These are phyloP conservation scores for Aureobasidium sp. DNA, from an alignment of 2,329 filamentous ascomycete genomes.

Conservation along the genomic window DNA sequence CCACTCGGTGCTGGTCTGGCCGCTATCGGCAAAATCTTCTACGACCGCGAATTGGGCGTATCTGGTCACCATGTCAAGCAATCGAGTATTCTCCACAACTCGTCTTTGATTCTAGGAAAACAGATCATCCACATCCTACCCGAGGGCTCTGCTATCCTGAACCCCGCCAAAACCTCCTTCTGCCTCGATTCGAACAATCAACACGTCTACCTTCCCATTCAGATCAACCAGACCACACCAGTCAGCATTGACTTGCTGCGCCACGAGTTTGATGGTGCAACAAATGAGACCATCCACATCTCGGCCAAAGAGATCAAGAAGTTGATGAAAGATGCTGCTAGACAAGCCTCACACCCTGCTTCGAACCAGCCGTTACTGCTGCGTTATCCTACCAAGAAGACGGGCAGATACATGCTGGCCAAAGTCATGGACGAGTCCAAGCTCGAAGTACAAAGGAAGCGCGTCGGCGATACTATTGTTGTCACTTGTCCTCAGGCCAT, in stretches of 20 bases:
- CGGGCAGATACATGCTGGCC: conserved; percentile 76
- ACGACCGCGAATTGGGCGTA: conserved; percentile 85
- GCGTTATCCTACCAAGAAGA: conserved; percentile 69
- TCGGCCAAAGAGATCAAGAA: conserved; percentile 64
- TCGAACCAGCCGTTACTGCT: conserved; percentile 38
- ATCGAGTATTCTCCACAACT: conserved; percentile 78
- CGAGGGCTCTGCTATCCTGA: conserved; percentile 80
- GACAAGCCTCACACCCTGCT: conserved; percentile 48
- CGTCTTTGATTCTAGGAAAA: conserved; percentile 87
- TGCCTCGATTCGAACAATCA: conserved; percentile 62
- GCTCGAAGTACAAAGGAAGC: conserved; percentile 50
- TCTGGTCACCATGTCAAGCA: conserved; percentile 87
- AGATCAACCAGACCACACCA: conserved; percentile 88
- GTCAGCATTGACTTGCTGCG: conserved; percentile 82
- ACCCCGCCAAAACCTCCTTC: conserved; percentile 70
- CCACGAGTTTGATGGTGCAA: conserved; percentile 71
- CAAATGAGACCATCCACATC: conserved; percentile 72
- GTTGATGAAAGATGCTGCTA: conserved; percentile 58
- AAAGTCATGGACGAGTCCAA: conserved; percentile 90
- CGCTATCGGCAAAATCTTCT: conserved; percentile 68
- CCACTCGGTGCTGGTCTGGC: conserved; percentile 67
- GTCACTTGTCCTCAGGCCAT: conserved; percentile 75
- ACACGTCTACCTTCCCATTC: conserved; percentile 65
- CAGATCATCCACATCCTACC: conserved; percentile 97
- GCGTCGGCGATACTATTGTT: conserved; percentile 76